phyloP scores from a whole-genome alignment of 2,329 filamentous ascomycete species.

The Cordyceps tenuipes region DNA sequence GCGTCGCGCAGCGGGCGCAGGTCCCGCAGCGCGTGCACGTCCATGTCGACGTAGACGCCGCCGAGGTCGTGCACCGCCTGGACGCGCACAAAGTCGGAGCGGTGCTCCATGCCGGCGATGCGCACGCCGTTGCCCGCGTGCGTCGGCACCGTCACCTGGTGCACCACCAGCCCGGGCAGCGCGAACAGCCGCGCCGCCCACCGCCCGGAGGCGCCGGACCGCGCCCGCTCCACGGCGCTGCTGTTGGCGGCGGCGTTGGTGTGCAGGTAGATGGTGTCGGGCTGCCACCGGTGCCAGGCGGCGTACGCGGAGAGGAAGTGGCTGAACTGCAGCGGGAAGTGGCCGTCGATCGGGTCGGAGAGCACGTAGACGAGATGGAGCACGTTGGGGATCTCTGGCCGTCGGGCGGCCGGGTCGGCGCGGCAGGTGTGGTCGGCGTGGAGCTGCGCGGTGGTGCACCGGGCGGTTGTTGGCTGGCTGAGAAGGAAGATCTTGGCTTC shows the following conservation, averaged over 20 bases:
- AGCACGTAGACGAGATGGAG: conserved; percentile 20
- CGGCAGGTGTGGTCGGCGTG: not conserved
- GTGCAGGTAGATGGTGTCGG: conserved; percentile 20
- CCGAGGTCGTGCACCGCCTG: conserved; percentile 16
- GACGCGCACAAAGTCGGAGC: conserved; percentile 18
- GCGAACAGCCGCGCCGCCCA: conserved; percentile 20
- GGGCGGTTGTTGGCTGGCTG: not conserved
- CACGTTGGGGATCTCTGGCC: conserved; percentile 18
- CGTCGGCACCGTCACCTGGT: conserved; percentile 24
- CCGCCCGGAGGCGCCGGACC: conserved; percentile 12
- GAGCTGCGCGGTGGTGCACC: not conserved
- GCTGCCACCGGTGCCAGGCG: conserved; percentile 16
- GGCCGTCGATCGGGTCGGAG: conserved; percentile 12
- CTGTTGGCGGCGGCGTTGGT: conserved; percentile 18
- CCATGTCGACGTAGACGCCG: conserved; percentile 18
- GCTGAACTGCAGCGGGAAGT: conserved; percentile 19
- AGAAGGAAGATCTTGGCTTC: not conserved
- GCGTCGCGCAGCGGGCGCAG: conserved; percentile 11
- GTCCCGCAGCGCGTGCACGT: conserved; percentile 15
- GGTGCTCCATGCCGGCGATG: conserved; percentile 15
- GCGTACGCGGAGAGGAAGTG: conserved; percentile 20
- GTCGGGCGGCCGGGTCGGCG: not conserved
- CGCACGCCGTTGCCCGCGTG: conserved; percentile 14
- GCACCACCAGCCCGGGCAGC: conserved; percentile 16
- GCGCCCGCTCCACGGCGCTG: conserved; percentile 25